Evolutionary conservation across 2,329 filamentous ascomycete species (phyloP).

Genomic region (Penicillium sp.): DNA sequence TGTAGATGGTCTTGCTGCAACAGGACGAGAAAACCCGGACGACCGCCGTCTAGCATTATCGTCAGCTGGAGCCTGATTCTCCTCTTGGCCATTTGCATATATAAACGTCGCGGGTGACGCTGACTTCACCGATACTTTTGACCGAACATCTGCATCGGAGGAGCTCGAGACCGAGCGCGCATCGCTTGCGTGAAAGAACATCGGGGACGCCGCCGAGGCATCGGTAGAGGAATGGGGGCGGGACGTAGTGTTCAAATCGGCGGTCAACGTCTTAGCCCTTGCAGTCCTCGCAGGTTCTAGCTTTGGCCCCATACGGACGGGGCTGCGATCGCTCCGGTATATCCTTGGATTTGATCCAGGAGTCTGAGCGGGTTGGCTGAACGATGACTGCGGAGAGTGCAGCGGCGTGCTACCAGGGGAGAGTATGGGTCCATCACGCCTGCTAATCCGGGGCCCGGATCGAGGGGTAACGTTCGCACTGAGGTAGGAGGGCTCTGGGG

Average conservation of each 20-base stretch:
- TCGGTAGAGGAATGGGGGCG: constrained; percentile 42
- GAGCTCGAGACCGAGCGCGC: constrained; percentile 57
- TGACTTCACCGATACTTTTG: constrained; percentile 31
- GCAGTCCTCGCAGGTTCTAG: constrained; percentile 37
- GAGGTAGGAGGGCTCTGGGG: constrained; percentile 62
- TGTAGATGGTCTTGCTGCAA: constrained; percentile 28
- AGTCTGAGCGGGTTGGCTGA: constrained; percentile 33
- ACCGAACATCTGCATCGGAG: constrained; percentile 38
- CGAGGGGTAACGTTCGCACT: constrained; percentile 77
- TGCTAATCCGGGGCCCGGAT: constrained; percentile 73
- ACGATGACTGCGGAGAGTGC: constrained; percentile 35
- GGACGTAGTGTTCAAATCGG: constrained; percentile 40
- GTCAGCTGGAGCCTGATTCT: constrained; percentile 26
- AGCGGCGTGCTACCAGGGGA: constrained; percentile 64
- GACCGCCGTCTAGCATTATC: constrained; percentile 34
- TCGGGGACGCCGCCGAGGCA: constrained; percentile 53
- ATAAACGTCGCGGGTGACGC: constrained; percentile 39
- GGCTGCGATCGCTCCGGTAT: constrained; percentile 41
- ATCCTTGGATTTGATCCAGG: constrained; percentile 27
- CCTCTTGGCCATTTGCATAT: constrained; percentile 45
- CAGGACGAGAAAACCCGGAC: constrained; percentile 35
- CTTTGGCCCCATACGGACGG: constrained; percentile 36
- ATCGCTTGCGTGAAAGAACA: constrained; percentile 94
- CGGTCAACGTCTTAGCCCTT: constrained; percentile 43
- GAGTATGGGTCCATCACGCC: constrained; percentile 69